phyloP scores from a whole-genome alignment of 345 rosid genomes.

The Citrus mangshanensis region DNA sequence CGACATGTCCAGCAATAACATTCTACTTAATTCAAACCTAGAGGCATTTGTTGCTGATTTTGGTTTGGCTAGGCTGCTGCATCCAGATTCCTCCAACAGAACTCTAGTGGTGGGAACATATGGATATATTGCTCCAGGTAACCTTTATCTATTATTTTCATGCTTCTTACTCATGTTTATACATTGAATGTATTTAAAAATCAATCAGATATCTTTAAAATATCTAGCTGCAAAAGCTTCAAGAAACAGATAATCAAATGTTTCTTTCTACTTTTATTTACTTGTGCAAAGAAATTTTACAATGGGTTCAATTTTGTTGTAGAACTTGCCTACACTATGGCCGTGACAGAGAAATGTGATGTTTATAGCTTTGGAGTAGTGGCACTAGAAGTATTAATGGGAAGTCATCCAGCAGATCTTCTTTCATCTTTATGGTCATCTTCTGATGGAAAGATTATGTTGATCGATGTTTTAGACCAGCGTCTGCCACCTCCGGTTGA shows the following conservation, averaged over 20 bases:
- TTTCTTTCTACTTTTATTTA: too few relatives aligned
- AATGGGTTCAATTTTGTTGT: not conserved
- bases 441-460: too few relatives aligned
- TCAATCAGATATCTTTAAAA: rapidly evolving
- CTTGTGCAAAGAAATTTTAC: not conserved
- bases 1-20: not conserved
- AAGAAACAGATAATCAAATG: too few relatives aligned
- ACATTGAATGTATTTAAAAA: rapidly evolving
- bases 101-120: not conserved
- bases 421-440: too few relatives aligned
- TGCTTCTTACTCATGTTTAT: too few relatives aligned
- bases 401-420: too few relatives aligned
- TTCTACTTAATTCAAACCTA: not conserved
- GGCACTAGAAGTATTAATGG: too few relatives aligned
- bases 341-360: too few relatives aligned
- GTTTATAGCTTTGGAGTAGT: too few relatives aligned
- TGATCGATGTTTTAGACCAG: too few relatives aligned
- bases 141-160: not conserved
- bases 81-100: not conserved
- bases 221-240: rapidly evolving
- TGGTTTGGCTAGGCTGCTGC: not conserved
- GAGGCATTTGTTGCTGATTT: not conserved
- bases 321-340: slow-evolving; percentile 3
- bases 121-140: not conserved
- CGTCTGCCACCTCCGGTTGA: too few relatives aligned